A percentile compares a stretch with the other conserved stretches of the same genome.
Evolutionary conservation across 495 filamentous ascomycete genomes (phyloP).

Genomic region (Patellaria atrata): DNA sequence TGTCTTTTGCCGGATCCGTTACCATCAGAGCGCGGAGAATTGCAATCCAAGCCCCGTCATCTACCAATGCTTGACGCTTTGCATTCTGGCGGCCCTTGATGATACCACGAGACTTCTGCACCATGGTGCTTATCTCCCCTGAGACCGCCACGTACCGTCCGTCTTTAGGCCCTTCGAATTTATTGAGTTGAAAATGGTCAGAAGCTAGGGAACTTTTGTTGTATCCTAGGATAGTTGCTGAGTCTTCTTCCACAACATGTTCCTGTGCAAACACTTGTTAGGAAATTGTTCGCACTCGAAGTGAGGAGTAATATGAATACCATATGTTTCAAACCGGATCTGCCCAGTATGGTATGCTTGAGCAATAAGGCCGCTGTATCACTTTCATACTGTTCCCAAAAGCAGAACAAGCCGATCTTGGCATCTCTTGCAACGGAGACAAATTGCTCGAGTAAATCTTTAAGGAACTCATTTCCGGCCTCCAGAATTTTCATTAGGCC

Average conservation of each 20-base stretch:
- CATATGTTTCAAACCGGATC: too few species aligned
- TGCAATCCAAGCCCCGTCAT: slow-evolving; percentile 4
- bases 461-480: slow-evolving; percentile 3
- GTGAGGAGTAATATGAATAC: too few species aligned
- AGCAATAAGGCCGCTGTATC: slow-evolving; percentile 1
- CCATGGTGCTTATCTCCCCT: slow-evolving; percentile 6
- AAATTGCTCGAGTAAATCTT: slow-evolving; percentile 4
- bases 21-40: slow-evolving; percentile 4
- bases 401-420: slow-evolving; percentile 8
- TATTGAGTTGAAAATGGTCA: slow-evolving; percentile 10
- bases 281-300: too few species aligned
- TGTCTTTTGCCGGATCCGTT: slow-evolving; percentile 6
- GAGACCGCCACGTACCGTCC: slow-evolving; percentile 5
- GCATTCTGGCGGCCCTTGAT: slow-evolving; percentile 8
- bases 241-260: slow-evolving; percentile 9
- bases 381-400: slow-evolving; percentile 5
- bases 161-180: slow-evolving; percentile 7
- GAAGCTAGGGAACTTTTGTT: slow-evolving; percentile 1
- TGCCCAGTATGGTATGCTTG: too few species aligned
- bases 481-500: slow-evolving; percentile 4
- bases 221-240: slow-evolving; percentile 5
- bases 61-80: slow-evolving; percentile 2
- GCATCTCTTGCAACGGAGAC: slow-evolving; percentile 1
- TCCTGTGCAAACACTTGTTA: background rate
- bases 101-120: slow-evolving; percentile 5